Percentiles rank a stretch among this genome's conserved stretches.
Conservation (phyloP, 257 asterid genomes). For the Jaltomata sinuosa region DNA sequence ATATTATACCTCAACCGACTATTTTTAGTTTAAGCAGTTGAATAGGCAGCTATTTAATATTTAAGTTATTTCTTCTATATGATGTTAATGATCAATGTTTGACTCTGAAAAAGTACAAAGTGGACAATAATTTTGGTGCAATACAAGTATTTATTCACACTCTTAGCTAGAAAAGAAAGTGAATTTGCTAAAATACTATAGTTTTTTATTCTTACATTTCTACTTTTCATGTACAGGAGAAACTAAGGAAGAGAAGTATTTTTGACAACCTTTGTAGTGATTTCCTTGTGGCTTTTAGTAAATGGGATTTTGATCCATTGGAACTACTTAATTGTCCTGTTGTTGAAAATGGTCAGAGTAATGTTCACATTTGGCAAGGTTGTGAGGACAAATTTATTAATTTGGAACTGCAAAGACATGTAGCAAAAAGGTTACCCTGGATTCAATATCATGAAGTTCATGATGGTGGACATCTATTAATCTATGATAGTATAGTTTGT, state of each 20-base stretch:
- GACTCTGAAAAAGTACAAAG: background rate
- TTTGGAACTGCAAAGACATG: background rate
- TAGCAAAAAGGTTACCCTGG: background rate
- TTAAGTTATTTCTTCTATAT: background rate
- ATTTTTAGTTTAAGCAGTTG: background rate
- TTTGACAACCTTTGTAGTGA: background rate
- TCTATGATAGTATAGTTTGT: background rate
- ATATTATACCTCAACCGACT: background rate
- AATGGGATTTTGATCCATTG: conserved; percentile 1
- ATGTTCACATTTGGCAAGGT: conserved; percentile 3
- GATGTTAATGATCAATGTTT: background rate
- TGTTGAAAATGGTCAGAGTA: background rate
- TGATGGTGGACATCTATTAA: background rate
- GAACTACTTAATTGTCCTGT: background rate
- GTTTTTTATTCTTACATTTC: background rate
- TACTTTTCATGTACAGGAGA: background rate
- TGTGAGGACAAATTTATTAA: background rate
- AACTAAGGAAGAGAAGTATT: background rate
- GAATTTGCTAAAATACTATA: background rate
- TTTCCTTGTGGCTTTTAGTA: background rate
- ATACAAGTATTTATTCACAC: no score
- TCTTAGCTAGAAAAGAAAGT: no score
- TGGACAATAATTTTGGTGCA: background rate
- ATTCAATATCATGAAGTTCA: background rate
- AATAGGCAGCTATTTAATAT: background rate